Base-by-base conservation (phyloP, 495 filamentous ascomycete genomes). In the Xylaria sp. region DNA sequence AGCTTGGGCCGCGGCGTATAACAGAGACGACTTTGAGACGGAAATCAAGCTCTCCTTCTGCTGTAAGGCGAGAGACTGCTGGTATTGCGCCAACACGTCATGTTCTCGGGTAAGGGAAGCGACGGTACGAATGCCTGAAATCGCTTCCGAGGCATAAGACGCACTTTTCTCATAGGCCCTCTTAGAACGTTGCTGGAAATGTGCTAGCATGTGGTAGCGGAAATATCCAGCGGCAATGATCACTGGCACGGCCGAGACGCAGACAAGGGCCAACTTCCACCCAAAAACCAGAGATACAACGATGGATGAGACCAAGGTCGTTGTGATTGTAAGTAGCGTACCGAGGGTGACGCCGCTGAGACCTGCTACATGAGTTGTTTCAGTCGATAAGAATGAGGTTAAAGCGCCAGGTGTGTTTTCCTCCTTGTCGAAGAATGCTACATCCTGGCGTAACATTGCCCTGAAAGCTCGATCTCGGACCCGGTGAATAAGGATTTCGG, bases 181-280 rank as follows among this genome's bases (percentile, higher is more conserved):
- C 82, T 94, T 92, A 0, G 90, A 86, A 40, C 90, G 88, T 9
- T 80, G 78, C 76, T 96, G 91, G 79, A 97, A 94, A 41, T 87
- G 85, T 11, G 90, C 87, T 26, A 97, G 87, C 85, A 97, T 89
- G 75, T 89, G 92, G 79, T 97, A 94, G 24, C 96, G 90, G 82
- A 93, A 90, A 84, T 93, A 97, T 31, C 95, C 95, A 76, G 92
- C 94, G 2, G 78, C 87, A 0, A 97, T 81, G 0, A 97, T 83
- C 37, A 97, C 78, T 0, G 95, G 95, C 26, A 97, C 87, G 35
- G 90, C 91, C 21, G 90, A 86, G 70, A 88, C 90, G 75, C 91
- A 93, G 40, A 97, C 95, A 8, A 98, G 85, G 19, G 92, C 93
- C 9, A 98, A 84, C 77, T 97, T 97, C 95, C 95, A 98, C 35